phyloP scores from a whole-genome alignment of 768 basidiomycete genomes.

The Obba rivulosa region DNA sequence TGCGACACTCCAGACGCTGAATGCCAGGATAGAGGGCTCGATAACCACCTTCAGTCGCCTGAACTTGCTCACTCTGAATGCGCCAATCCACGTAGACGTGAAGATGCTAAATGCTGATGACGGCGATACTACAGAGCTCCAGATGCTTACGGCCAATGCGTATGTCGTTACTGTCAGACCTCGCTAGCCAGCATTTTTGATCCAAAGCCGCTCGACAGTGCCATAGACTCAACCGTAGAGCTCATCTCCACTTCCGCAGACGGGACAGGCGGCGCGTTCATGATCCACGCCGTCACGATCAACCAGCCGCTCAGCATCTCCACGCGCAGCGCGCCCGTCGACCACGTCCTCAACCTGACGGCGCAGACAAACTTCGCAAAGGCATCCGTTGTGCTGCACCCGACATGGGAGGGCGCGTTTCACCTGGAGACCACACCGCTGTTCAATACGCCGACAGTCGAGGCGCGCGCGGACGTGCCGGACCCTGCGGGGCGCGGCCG shows the following conservation, averaged over 20 bases:
- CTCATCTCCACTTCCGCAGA: constrained; percentile 9
- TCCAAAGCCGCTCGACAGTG: constrained; percentile 4
- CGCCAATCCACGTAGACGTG: constrained; percentile 33
- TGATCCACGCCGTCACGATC: constrained; percentile 26
- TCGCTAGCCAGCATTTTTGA: background rate
- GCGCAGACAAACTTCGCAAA: constrained; percentile 31
- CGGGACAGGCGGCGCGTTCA: constrained; percentile 26
- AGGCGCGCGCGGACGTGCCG: background rate
- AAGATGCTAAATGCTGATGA: constrained; percentile 27
- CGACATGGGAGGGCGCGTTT: constrained; percentile 36
- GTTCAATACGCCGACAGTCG: too few relatives aligned
- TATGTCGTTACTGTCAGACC: constrained; percentile 22
- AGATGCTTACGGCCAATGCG: constrained; percentile 39
- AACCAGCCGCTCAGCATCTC: constrained; percentile 27
- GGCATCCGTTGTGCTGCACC: constrained; percentile 28
- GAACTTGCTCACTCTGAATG: constrained; percentile 33
- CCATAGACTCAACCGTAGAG: constrained; percentile 13
- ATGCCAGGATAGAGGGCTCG: constrained; percentile 39
- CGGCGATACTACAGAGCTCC: constrained; percentile 22
- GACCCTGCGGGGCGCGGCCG: constrained; percentile 19
- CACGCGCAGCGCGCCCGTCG: constrained; percentile 28
- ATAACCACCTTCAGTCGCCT: constrained; percentile 34
- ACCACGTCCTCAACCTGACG: constrained; percentile 26
- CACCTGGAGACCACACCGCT: constrained; percentile 12
- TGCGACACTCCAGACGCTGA: constrained; percentile 31